Percentiles rank a stretch among this genome's conserved stretches.
Conservation (phyloP, 805 yeast genomes). For the Pichia insulana region DNA sequence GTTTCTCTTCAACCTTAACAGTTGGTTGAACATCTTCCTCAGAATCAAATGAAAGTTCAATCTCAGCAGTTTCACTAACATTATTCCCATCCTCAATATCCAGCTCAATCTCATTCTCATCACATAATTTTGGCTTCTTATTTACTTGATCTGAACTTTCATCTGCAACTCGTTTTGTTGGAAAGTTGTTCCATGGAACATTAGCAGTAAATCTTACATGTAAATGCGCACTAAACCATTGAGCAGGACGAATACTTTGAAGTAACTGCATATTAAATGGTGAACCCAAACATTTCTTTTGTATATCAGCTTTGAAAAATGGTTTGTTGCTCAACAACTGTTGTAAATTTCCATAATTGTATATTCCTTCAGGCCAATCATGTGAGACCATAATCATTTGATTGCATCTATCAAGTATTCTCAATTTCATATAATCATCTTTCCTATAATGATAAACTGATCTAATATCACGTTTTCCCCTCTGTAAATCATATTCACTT, state of each 20-base stretch:
- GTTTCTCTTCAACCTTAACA: not conserved
- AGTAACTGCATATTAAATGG: constrained; percentile 55
- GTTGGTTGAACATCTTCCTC: not conserved
- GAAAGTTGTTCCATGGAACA: not conserved
- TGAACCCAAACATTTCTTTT: constrained; percentile 56
- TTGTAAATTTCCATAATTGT: constrained; percentile 49
- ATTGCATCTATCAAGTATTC: constrained; percentile 26
- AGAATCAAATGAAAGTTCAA: not conserved
- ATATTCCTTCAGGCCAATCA: constrained; percentile 91
- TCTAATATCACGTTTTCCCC: constrained; percentile 35
- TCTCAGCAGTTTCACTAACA: not conserved
- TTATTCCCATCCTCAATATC: constrained; percentile 19
- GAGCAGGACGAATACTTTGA: constrained; percentile 44
- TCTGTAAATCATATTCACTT: constrained; percentile 38
- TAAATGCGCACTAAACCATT: constrained; percentile 88
- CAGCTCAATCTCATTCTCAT: constrained; percentile 26
- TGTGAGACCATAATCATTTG: constrained; percentile 63
- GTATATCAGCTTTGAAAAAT: constrained; percentile 57
- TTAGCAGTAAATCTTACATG: constrained; percentile 66
- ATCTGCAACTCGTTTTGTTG: not conserved
- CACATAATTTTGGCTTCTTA: constrained; percentile 13
- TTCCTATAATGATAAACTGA: constrained; percentile 71
- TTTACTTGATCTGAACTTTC: too few species aligned
- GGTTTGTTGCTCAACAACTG: constrained; percentile 51
- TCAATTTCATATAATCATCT: constrained; percentile 50